Conservation (phyloP, 352 stramenopile species). For the Pilasporangium apinafurcum region DNA sequence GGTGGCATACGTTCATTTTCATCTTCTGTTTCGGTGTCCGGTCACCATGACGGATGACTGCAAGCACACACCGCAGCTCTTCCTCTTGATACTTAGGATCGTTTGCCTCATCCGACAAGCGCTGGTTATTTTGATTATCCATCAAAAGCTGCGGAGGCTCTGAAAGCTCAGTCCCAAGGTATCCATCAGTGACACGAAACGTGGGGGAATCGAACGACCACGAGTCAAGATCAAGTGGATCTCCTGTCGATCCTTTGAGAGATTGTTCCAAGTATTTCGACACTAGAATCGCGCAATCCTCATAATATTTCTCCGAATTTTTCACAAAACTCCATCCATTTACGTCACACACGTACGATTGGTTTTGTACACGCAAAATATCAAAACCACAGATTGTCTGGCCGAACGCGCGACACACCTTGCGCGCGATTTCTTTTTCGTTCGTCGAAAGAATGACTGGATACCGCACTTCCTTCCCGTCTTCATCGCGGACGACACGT, state of each 20-base stretch:
- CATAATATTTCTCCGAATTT: constrained; percentile 99
- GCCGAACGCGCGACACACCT: constrained; percentile 71
- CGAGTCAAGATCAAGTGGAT: constrained; percentile 46
- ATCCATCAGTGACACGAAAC: constrained; percentile 46
- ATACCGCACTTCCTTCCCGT: constrained; percentile 98
- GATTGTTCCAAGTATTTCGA: constrained; percentile 71
- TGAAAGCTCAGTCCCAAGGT: constrained; percentile 43
- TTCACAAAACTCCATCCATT: constrained; percentile 99
- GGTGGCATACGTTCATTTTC: constrained; percentile 93
- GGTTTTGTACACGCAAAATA: constrained; percentile 91
- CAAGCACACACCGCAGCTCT: constrained; percentile 98
- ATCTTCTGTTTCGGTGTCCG: constrained; percentile 99
- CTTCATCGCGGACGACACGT: constrained; percentile 94
- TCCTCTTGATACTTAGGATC: constrained; percentile 72
- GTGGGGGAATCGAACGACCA: constrained; percentile 52
- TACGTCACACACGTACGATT: constrained; percentile 98
- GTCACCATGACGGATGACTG: constrained; percentile 98
- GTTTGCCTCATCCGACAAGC: constrained; percentile 12
- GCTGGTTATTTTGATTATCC: constrained; percentile 9
- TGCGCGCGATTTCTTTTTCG: constrained; percentile 98
- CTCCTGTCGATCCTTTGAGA: constrained; percentile 22
- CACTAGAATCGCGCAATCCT: constrained; percentile 95
- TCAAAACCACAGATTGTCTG: constrained; percentile 99
- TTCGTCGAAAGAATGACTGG: constrained; percentile 97
- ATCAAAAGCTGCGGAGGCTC: constrained; percentile 35